Evolutionary conservation across 371 early-diverging fungal species (phyloP), one percentile per base, ranked within the genome.

Genomic region (Mucor irregularis): DNA sequence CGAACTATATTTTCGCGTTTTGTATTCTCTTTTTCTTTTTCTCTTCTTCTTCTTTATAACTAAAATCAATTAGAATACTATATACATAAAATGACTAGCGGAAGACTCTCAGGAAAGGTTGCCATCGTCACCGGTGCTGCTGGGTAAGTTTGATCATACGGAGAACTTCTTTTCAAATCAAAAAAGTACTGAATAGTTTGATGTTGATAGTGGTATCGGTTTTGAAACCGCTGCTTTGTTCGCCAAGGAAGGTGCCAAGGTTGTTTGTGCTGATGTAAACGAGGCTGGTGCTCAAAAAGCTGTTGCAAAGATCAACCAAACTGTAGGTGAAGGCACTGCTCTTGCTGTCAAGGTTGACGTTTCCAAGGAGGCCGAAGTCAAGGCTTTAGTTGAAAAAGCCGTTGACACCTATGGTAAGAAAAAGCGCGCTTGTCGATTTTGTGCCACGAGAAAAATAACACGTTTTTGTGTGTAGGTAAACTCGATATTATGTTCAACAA

Each of bases 141-240:
- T 45, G 77, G 88, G 92, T 87, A 75, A 49, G 65, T 42, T 0
- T 22, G 11, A 49, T 26, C 26, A 31, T 8, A 31, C 5, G 13
- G 11, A 34, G 8, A 35, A n/a, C n/a, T 5, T 4, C 16, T n/a
- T 35, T 14, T 35, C 16, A 4, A 4, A n/a, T 35, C 30, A 30
- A 39, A 39, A 4, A 21, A 19, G 4, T 35, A 10, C 14, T n/a
- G 7, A 33, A 49, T 21, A 44, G 13, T n/a, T n/a, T n/a, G n/a
- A n/a, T n/a, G n/a, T n/a, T n/a, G n/a, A n/a, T 25, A 91, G 92
- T 68, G 94, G 94, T 49, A 91, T 93, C 58, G 94, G 94, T 37
- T 84, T 83, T 46, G 90, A 91, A 68, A 70, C 91, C 6, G 69
- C 86, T 9, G 68, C 87, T 44, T 73, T 92, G 19, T 92, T 92